Conservation (phyloP, 1,284 basidiomycete species). For the Gomphus sp. region DNA sequence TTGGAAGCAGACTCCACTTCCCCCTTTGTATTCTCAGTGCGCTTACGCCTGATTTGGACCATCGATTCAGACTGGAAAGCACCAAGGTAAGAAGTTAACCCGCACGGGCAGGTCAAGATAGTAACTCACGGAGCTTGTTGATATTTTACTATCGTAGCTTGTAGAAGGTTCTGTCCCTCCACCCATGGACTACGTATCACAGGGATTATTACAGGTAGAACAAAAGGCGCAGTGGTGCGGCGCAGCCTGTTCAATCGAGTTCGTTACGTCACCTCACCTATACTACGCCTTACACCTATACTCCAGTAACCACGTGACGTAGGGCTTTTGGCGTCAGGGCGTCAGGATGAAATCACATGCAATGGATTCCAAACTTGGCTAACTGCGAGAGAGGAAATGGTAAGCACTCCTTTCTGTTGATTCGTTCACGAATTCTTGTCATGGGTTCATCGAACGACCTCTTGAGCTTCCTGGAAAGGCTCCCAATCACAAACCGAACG, state of each 20-base stretch:
- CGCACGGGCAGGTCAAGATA: background rate
- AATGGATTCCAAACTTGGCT: too few species aligned
- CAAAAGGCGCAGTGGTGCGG: background rate
- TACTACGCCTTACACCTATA: too few species aligned
- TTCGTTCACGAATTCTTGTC: too few species aligned
- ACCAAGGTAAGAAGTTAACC: background rate
- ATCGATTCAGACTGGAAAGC: conserved; percentile 50
- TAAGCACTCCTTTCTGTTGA: too few species aligned
- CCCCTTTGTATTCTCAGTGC: too few species aligned
- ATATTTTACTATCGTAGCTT: conserved; percentile 28
- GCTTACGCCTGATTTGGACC: conserved; percentile 63
- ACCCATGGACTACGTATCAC: conserved; percentile 13
- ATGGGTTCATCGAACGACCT: too few species aligned
- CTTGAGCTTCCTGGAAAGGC: too few species aligned
- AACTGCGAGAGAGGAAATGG: too few species aligned
- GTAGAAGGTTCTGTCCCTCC: conserved; percentile 22
- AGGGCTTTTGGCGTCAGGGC: too few species aligned
- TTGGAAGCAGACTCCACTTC: conserved; percentile 26
- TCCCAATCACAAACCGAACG: too few species aligned
- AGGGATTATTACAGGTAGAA: background rate
- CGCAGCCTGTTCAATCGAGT: background rate
- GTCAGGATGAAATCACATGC: too few species aligned
- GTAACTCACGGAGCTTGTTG: conserved; percentile 32
- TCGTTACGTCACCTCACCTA: background rate
- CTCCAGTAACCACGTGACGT: too few species aligned